Conservation (phyloP, 2,329 filamentous ascomycete genomes). For the Trichoderma sp. region DNA sequence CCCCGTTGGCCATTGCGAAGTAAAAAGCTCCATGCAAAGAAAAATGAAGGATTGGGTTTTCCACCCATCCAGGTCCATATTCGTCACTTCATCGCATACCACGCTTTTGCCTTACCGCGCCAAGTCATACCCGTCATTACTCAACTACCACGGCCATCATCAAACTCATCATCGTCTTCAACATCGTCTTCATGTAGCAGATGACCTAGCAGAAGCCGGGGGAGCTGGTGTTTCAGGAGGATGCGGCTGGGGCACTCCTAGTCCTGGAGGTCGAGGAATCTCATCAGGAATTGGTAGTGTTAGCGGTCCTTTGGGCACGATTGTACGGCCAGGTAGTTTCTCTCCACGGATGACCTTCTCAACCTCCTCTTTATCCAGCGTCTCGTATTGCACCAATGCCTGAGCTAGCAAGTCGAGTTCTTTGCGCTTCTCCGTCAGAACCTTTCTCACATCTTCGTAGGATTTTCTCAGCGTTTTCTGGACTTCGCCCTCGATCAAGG, state of each 20-base stretch:
- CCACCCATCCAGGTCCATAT: not conserved
- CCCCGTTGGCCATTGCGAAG: not conserved
- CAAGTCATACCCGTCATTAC: not conserved
- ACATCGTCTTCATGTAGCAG: not conserved
- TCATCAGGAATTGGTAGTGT: conserved; percentile 39
- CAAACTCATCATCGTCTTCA: not conserved
- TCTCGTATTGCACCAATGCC: conserved; percentile 92
- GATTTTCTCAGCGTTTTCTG: conserved; percentile 80
- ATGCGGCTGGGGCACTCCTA: conserved; percentile 36
- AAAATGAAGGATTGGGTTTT: not conserved
- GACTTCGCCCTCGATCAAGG: conserved; percentile 84
- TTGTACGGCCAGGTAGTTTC: conserved; percentile 64
- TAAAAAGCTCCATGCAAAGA: not conserved
- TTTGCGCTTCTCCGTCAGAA: conserved; percentile 72
- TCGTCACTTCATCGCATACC: not conserved
- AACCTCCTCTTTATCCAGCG: conserved; percentile 83
- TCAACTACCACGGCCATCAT: not conserved
- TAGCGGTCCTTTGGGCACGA: conserved; percentile 54
- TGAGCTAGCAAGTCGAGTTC: conserved; percentile 87
- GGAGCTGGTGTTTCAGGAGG: conserved; percentile 34
- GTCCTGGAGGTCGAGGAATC: conserved; percentile 35
- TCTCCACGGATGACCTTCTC: conserved; percentile 86
- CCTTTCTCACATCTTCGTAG: conserved; percentile 66
- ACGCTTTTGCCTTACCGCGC: not conserved
- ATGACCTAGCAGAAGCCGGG: conserved; percentile 30